These are phyloP conservation scores for Cinnamomum chago DNA, from an alignment of 164 flowering plant genomes.

Conservation along the genomic window DNA sequence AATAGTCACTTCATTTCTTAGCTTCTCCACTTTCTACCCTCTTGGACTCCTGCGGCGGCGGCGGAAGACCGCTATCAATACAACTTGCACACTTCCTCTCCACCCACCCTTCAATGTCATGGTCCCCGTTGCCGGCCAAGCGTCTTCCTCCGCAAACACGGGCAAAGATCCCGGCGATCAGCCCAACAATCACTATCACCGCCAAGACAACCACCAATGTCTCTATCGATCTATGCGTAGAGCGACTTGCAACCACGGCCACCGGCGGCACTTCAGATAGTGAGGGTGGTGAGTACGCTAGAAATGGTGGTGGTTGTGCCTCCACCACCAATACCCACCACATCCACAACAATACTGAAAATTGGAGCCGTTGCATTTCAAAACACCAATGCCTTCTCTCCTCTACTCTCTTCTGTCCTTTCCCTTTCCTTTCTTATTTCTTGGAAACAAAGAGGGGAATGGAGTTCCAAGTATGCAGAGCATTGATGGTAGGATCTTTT, in stretches of 20 bases:
- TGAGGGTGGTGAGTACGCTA: neutral
- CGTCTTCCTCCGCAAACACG: constrained; percentile 73
- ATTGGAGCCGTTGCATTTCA: neutral
- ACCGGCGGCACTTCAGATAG: constrained; percentile 17
- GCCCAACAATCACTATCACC: constrained; percentile 56
- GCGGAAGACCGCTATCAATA: constrained; percentile 53
- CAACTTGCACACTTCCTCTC: constrained; percentile 69
- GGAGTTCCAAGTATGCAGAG: neutral
- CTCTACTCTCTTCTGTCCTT: too few relatives aligned
- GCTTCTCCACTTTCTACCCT: constrained; percentile 13
- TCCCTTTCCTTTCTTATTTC: too few relatives aligned
- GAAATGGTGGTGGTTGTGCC: neutral
- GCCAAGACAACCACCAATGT: constrained; percentile 76
- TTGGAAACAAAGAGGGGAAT: neutral
- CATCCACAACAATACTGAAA: neutral
- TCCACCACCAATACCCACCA: neutral
- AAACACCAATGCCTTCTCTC: too few relatives aligned
- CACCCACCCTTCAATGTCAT: constrained; percentile 82
- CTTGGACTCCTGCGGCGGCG: constrained; percentile 20
- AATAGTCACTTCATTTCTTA: neutral
- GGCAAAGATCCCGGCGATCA: constrained; percentile 66
- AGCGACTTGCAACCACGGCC: constrained; percentile 18
- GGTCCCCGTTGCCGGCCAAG: constrained; percentile 49
- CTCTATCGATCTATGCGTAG: constrained; percentile 53
- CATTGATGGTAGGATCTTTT: neutral